Evolutionary conservation across 257 asterid species (phyloP).

Genomic region (Capsicum chinense): DNA sequence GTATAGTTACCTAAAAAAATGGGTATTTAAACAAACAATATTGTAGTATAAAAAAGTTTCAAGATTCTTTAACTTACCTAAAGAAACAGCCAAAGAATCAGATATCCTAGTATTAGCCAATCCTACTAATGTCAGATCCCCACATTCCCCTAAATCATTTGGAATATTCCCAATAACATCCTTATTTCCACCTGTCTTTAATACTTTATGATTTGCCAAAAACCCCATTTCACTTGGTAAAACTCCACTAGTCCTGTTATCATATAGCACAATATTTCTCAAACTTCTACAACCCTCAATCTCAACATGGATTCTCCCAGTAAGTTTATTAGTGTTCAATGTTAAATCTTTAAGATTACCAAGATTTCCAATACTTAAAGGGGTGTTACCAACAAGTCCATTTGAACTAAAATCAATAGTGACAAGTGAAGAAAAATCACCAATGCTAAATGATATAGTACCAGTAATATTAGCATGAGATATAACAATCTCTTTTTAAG

Average conservation of each 20-base stretch:
- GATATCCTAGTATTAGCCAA: constrained; percentile 48
- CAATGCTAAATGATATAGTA: constrained; percentile 40
- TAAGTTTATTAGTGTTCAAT: constrained; percentile 47
- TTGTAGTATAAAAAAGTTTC: constrained; percentile 49
- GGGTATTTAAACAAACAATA: constrained; percentile 54
- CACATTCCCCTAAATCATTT: constrained; percentile 43
- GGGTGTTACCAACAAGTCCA: constrained; percentile 44
- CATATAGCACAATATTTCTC: constrained; percentile 41
- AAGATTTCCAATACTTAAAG: constrained; percentile 43
- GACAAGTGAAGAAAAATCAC: constrained; percentile 41
- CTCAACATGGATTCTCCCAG: constrained; percentile 52
- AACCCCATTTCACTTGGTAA: constrained; percentile 44
- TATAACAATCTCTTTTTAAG: constrained; percentile 40
- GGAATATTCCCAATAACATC: constrained; percentile 48
- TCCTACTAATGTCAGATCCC: constrained; percentile 49
- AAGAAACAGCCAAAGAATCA: constrained; percentile 45
- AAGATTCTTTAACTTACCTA: constrained; percentile 50
- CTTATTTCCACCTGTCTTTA: constrained; percentile 50
- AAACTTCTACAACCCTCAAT: constrained; percentile 36
- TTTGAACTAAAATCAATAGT: constrained; percentile 47
- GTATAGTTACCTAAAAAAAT: constrained; percentile 48
- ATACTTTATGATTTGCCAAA: constrained; percentile 41
- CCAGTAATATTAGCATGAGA: constrained; percentile 56
- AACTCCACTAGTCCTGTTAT: constrained; percentile 43
- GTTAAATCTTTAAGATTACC: constrained; percentile 44